A percentile compares a stretch with the other conserved stretches of the same genome.
These are phyloP conservation scores for Bifiguratus adelaidae DNA, from an alignment of 192 early-diverging fungal species.

Conservation along the genomic window DNA sequence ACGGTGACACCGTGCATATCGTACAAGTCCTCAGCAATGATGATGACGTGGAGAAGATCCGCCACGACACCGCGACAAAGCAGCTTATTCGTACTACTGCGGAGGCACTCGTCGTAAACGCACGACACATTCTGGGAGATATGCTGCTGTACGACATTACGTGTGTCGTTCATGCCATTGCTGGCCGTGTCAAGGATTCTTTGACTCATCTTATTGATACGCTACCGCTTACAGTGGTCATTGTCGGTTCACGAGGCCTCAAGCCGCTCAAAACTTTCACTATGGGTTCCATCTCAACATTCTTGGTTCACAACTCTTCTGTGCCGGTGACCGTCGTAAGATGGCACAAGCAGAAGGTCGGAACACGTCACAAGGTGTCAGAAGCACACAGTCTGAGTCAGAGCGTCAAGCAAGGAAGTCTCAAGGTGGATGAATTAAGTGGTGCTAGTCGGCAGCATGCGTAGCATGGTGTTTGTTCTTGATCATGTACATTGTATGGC, in stretches of 20 bases:
- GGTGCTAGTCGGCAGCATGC: neutral
- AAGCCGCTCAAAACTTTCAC: slow-evolving; percentile 25
- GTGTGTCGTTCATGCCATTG: slow-evolving; percentile 5
- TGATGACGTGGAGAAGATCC: slow-evolving; percentile 3
- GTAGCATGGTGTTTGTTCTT: too few species aligned
- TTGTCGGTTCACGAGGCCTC: slow-evolving; percentile 32
- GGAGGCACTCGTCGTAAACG: slow-evolving; percentile 2
- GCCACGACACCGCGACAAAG: slow-evolving; percentile 8
- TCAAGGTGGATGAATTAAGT: slow-evolving; percentile 23
- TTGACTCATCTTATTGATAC: slow-evolving; percentile 24
- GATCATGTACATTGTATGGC: too few species aligned
- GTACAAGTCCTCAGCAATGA: slow-evolving; percentile 32
- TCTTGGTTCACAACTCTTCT: slow-evolving; percentile 38
- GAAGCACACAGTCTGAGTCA: slow-evolving; percentile 22
- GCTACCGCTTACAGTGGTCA: slow-evolving; percentile 26
- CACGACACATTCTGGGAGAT: slow-evolving; percentile 7
- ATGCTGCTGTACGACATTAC: slow-evolving; percentile 26
- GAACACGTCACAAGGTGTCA: slow-evolving; percentile 13
- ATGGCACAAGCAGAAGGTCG: slow-evolving; percentile 22
- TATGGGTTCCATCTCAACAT: slow-evolving; percentile 39
- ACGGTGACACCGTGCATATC: slow-evolving; percentile 32
- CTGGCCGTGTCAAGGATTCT: slow-evolving; percentile 14
- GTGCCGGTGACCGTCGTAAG: slow-evolving; percentile 37
- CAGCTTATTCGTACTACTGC: neutral
- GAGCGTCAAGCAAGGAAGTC: slow-evolving; percentile 17